Evolutionary conservation across 2,329 filamentous ascomycete species (phyloP), one percentile per base, ranked within the genome.

Genomic region (Pyricularia grisea): DNA sequence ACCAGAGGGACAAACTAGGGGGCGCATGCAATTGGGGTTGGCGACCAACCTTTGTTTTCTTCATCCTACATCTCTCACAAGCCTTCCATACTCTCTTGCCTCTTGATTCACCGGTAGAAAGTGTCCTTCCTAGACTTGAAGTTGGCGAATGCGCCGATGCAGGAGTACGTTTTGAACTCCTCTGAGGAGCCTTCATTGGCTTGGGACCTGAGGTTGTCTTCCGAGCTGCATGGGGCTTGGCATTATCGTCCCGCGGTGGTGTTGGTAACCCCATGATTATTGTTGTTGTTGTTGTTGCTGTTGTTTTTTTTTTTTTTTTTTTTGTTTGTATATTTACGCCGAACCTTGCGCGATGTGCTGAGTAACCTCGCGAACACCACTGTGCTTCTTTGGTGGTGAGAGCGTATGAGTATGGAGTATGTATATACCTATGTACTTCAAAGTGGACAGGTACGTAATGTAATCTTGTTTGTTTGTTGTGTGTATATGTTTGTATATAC

Each of bases 51-150:
- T 89, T 89, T 68, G 87, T 90, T 81, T 90, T 90, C 82, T 89
- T 90, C 86, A 89, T 89, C 72, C 87, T 81, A 80, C 87, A 90
- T 72, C 87, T 80, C 78, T 89, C 87, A 72, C 87, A 90, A 23
- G 87, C 87, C 76, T 89, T 89, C 87, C 87, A 89, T 68, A 89
- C 87, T 72, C 87, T 81, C 80, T 89, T 89, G 74, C 89, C 86
- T 71, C 87, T 81, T 66, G 82, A 83, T 72, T 88, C 86, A 68
- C 76, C 72, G 72, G 83, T 74, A 28, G 78, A 78, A 63, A 80
- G 76, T 11, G 65, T 27, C n/a, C 31, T 67, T 25, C n/a, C 65
- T 28, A 42, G 20, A 25, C 12, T 50, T 23, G 23, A 58, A 5
- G 36, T 28, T 20, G 33, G 66, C 42, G 42, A 25, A 20, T 67